These are phyloP conservation scores for Dillenia turbinata DNA, from an alignment of 164 flowering plant species.

Conservation along the genomic window DNA sequence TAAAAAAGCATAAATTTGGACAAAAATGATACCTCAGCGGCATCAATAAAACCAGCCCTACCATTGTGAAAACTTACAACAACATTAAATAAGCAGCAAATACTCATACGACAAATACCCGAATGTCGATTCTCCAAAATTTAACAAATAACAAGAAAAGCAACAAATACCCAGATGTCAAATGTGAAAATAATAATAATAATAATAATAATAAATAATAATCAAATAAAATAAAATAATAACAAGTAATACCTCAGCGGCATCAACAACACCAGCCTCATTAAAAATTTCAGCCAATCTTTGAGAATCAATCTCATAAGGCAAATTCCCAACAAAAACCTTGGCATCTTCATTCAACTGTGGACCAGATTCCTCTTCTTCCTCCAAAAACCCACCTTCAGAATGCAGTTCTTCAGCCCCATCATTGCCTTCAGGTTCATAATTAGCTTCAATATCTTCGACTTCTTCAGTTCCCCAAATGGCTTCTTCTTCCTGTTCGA, in stretches of 20 bases:
- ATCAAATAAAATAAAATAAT: background rate
- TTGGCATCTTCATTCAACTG: constrained; percentile 81
- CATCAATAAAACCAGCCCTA: no score
- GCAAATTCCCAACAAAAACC: constrained; percentile 85
- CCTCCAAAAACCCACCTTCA: constrained; percentile 18
- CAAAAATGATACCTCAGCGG: constrained; percentile 14
- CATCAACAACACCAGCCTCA: constrained; percentile 78
- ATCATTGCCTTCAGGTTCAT: constrained; percentile 10
- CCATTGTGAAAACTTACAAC: no score
- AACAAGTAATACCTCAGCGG: constrained; percentile 50
- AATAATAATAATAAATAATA: background rate
- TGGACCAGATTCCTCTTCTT: constrained; percentile 15
- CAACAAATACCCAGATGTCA: constrained; percentile 1
- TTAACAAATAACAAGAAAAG: constrained; percentile 6
- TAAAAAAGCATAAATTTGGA: background rate
- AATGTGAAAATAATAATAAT: background rate
- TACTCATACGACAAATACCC: no score
- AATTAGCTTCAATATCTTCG: constrained; percentile 16
- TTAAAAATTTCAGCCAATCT: constrained; percentile 65
- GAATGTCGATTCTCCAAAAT: no score
- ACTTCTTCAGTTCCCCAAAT: constrained; percentile 13
- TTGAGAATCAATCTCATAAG: constrained; percentile 77
- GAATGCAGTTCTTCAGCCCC: constrained; percentile 10
- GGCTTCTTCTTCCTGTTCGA: constrained; percentile 15
- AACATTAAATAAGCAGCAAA: no score